Conservation (phyloP, 2,329 filamentous ascomycete species). For the Paramyrothecium roridum region DNA sequence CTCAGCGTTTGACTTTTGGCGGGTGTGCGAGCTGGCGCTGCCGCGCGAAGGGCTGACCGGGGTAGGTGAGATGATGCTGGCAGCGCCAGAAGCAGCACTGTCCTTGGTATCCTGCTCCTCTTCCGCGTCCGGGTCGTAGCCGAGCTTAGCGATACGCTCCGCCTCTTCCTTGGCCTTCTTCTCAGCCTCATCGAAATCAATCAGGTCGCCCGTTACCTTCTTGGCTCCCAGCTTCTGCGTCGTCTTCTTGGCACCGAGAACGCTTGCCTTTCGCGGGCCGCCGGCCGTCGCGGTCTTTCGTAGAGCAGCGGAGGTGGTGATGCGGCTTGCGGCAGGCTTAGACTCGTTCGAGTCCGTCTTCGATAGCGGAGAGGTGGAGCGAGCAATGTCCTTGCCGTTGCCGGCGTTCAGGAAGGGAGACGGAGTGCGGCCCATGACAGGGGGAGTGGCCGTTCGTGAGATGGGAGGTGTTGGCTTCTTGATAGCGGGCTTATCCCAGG, state of each 20-base stretch:
- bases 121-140: slow-evolving; percentile 92
- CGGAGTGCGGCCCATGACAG: slow-evolving; percentile 72
- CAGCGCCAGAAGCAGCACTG: slow-evolving; percentile 47
- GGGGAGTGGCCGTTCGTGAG: slow-evolving; percentile 84
- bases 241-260: slow-evolving; percentile 81
- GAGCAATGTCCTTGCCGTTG: slow-evolving; percentile 68
- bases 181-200: slow-evolving; percentile 97
- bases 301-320: slow-evolving; percentile 76
- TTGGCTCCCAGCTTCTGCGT: slow-evolving; percentile 84
- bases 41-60: slow-evolving; percentile 65
- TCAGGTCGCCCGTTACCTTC: slow-evolving; percentile 76
- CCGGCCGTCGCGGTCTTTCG: slow-evolving; percentile 66
- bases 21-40: slow-evolving; percentile 52
- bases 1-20: slow-evolving; percentile 69
- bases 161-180: slow-evolving; percentile 97
- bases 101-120: slow-evolving; percentile 47
- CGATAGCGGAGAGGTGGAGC: slow-evolving; percentile 79
- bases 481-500: slow-evolving; percentile 96
- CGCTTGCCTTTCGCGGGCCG: slow-evolving; percentile 75
- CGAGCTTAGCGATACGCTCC: slow-evolving; percentile 90
- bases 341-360: slow-evolving; percentile 53
- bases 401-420: slow-evolving; percentile 88
- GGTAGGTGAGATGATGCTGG: slow-evolving; percentile 68
- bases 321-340: slow-evolving; percentile 64
- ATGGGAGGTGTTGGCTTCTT: slow-evolving; percentile 93